Conservation (phyloP, 176 grass and related monocot species). For the Stipa capillata region DNA sequence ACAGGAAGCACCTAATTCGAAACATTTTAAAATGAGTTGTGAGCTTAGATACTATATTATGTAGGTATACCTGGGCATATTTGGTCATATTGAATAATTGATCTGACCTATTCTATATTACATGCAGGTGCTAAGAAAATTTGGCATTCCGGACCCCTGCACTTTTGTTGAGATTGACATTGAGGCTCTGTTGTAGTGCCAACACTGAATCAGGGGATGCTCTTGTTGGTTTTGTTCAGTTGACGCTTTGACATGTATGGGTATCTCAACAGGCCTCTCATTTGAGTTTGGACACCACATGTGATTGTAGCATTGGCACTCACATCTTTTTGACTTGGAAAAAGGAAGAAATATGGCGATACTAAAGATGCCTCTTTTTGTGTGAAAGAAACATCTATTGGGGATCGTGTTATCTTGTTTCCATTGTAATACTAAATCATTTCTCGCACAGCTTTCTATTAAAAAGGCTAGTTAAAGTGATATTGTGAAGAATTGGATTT, state of each 20-base stretch:
- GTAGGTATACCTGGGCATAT: neutral
- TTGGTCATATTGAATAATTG: neutral
- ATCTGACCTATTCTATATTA: neutral
- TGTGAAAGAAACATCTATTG: neutral
- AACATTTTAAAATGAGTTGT: neutral
- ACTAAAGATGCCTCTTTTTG: neutral
- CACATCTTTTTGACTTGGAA: neutral
- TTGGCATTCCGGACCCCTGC: conserved; percentile 83
- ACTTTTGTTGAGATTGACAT: conserved; percentile 85
- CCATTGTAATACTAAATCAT: neutral
- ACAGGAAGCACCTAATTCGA: neutral
- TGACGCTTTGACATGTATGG: neutral
- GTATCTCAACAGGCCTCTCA: neutral
- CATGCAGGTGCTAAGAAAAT: conserved; percentile 78
- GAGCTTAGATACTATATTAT: neutral
- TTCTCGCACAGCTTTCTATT: neutral
- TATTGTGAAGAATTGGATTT: neutral
- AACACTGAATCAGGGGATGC: neutral
- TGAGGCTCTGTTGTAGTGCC: conserved; percentile 51
- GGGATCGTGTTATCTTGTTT: neutral
- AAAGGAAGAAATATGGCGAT: neutral
- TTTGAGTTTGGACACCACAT: neutral
- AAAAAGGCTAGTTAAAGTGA: neutral
- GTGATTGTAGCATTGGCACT: neutral
- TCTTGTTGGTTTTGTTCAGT: neutral